Conservation (phyloP, 164 flowering plant genomes). For the Nelumbo lutea region DNA sequence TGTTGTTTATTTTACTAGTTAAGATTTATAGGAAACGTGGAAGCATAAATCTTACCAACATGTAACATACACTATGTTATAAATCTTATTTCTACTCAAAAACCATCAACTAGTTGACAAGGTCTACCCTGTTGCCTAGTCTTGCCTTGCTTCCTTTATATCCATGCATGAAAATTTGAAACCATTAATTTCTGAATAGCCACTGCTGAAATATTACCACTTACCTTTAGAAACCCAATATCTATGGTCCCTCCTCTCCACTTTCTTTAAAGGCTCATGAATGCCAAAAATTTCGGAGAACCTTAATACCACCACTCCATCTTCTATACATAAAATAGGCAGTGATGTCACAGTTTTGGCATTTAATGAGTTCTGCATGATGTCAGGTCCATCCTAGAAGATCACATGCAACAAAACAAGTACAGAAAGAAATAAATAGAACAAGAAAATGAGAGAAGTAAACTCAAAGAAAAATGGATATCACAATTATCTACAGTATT, state of each 20-base stretch:
- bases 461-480: neutral
- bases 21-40: too few species aligned
- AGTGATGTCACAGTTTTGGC: slow-evolving; percentile 36
- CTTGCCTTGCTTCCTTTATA: too few species aligned
- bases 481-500: neutral
- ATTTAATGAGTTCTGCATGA: slow-evolving; percentile 27
- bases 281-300: slow-evolving; percentile 95
- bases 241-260: slow-evolving; percentile 44
- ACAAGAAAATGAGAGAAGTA: neutral
- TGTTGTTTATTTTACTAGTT: too few species aligned
- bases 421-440: neutral
- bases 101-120: too few species aligned
- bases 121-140: too few species aligned
- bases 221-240: slow-evolving; percentile 59
- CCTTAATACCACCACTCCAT: slow-evolving; percentile 68
- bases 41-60: too few species aligned
- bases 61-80: too few species aligned
- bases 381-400: slow-evolving; percentile 38
- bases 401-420: slow-evolving; percentile 4
- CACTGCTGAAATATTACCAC: neutral
- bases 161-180: neutral
- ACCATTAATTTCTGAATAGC: neutral
- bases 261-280: slow-evolving; percentile 53
- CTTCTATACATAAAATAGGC: slow-evolving; percentile 79
- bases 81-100: too few species aligned